Conservation (phyloP, 2,329 filamentous ascomycete species). For the Pseudohalonectria lignicola region DNA sequence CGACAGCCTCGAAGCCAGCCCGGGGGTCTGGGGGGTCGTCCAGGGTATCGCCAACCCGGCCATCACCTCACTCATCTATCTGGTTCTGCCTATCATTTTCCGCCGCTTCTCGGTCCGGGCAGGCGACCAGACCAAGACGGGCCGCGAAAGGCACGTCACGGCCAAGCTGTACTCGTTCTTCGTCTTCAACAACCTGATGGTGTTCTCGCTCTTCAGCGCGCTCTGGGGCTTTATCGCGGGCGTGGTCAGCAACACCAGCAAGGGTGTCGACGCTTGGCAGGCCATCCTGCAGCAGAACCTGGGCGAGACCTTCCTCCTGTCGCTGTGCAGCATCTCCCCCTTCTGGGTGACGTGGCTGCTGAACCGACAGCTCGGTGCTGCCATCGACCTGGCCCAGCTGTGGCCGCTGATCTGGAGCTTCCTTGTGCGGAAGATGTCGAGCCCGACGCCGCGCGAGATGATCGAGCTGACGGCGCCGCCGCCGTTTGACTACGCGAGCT, state of each 20-base stretch:
- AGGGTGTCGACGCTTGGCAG: constrained; percentile 53
- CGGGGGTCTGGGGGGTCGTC: constrained; percentile 68
- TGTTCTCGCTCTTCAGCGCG: constrained; percentile 86
- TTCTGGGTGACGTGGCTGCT: constrained; percentile 95
- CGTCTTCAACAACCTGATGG: constrained; percentile 89
- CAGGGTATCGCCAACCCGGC: constrained; percentile 89
- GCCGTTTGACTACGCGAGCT: constrained; percentile 86
- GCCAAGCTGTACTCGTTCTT: constrained; percentile 92
- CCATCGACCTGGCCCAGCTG: constrained; percentile 86
- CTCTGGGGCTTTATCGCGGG: constrained; percentile 62
- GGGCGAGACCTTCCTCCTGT: constrained; percentile 47
- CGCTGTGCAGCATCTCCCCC: constrained; percentile 70
- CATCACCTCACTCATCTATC: constrained; percentile 76
- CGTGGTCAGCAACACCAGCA: constrained; percentile 34
- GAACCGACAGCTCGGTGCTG: constrained; percentile 84
- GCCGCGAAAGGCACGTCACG: constrained; percentile 82
- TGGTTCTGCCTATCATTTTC: constrained; percentile 84
- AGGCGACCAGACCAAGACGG: constrained; percentile 86
- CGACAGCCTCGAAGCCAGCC: constrained; percentile 48
- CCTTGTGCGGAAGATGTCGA: constrained; percentile 72
- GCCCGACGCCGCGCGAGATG: constrained; percentile 78
- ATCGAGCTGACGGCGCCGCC: constrained; percentile 91
- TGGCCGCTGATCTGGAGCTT: constrained; percentile 78
- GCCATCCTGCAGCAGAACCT: constrained; percentile 56
- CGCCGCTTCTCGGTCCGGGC: constrained; percentile 72